Evolutionary conservation across 768 basidiomycete genomes (phyloP).

Genomic region (Suillus occidentalis): DNA sequence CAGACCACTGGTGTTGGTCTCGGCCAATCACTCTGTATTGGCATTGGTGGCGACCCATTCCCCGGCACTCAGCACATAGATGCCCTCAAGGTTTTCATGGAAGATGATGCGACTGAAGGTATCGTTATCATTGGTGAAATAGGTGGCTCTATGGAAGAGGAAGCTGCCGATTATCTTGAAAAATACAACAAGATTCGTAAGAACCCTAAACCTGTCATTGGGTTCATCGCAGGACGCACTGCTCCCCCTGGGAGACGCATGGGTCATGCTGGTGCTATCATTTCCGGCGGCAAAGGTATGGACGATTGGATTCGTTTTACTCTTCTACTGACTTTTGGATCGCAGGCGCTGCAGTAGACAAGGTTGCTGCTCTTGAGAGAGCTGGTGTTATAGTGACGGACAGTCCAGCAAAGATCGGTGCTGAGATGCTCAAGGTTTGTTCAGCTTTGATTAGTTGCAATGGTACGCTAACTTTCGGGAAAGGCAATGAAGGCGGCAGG

Average conservation of each 20-base stretch:
- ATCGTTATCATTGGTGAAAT: conserved; percentile 99
- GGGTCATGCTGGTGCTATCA: conserved; percentile 98
- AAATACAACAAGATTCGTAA: conserved; percentile 86
- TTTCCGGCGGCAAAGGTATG: conserved; percentile 93
- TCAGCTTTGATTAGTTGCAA: conserved; percentile 9
- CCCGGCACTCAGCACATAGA: conserved; percentile 95
- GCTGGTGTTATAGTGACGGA: conserved; percentile 94
- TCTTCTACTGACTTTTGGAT: background rate
- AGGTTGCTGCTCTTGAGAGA: conserved; percentile 85
- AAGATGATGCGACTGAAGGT: conserved; percentile 94
- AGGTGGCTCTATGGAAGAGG: conserved; percentile 99
- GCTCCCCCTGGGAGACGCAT: conserved; percentile 97
- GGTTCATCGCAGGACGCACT: conserved; percentile 96
- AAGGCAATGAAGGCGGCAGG: conserved; percentile 83
- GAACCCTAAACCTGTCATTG: conserved; percentile 93
- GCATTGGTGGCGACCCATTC: conserved; percentile 98
- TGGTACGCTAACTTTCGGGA: conserved; percentile 7
- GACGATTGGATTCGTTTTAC: background rate
- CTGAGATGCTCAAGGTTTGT: conserved; percentile 82
- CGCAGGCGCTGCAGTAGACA: conserved; percentile 86
- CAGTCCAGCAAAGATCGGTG: conserved; percentile 94
- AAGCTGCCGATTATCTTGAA: conserved; percentile 95
- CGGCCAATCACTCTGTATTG: conserved; percentile 94
- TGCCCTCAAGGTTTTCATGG: conserved; percentile 93
- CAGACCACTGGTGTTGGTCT: conserved; percentile 96